Evolutionary conservation across 2,329 filamentous ascomycete genomes (phyloP), one percentile per base, ranked within the genome.

Genomic region (Botrytis hyacinthi): DNA sequence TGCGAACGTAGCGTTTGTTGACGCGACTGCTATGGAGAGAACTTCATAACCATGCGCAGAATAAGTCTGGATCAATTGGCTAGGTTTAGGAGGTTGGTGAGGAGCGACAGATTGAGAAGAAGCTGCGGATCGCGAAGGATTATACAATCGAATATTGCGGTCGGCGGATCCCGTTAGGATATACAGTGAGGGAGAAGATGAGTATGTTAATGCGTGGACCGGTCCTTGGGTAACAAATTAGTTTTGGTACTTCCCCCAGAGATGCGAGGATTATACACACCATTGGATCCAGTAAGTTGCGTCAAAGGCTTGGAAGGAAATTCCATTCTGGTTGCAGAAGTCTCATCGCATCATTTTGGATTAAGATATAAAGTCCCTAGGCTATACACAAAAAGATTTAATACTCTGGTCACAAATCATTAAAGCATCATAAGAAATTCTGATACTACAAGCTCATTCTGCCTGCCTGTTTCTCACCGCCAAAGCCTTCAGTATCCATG

Each of bases 21-120:
- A 80, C 29, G 89, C 85, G 68, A 98, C 92, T 70, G 88, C 86
- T 57, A 99, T 86, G 77, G 93, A 92, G 74, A 98, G 90, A 12
- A 99, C 92, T 78, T 95, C 92, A 84, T 99, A 97, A 77, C 94
- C 95, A 83, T 99, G 96, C 3, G 93, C 93, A 51, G 90, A 85
- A 84, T 97, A 99, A 51, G 90, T 93, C 83, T 98, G 95, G 80
- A 99, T 93, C 5, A 96, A 90, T 77, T 82, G 78, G 73, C 60
- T 81, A 74, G 73, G 81, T 80, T 80, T 82, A 80, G 77, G 82
- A 81, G 80, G 81, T 80, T 78, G 79, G 20, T 72, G 71, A 80
- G 76, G 84, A 80, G 76, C 83, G 75, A 75, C 84, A 80, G 81
- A 81, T 71, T 81, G 82, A 72, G 79, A 76, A 0, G 80, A 77